Evolutionary conservation across 2,329 filamentous ascomycete species (phyloP), one percentile per base, ranked within the genome.

Genomic region (Epichloe amarillans): DNA sequence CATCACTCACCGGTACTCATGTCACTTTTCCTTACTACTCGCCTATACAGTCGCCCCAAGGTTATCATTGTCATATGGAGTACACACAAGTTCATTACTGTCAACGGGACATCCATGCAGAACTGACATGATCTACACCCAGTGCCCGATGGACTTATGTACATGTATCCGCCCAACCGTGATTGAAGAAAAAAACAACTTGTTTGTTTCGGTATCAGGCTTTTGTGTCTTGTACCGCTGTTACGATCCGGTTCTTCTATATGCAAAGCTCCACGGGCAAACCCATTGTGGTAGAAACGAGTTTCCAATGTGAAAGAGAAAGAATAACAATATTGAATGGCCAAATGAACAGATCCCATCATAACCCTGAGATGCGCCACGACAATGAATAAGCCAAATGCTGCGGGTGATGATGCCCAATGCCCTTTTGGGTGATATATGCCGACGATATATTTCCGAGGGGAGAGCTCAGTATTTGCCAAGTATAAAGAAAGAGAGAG

Each of bases 211-310:
- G 55, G 60, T 53, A 58, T 60, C 57, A 59, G 61, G 55, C 57
- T 39, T 58, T 55, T 60, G 52, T 53, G 60, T 38, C 19, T 23
- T 19, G 26, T 38, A 23, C 38, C 49, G 49, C 23, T 52, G 55
- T 57, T 54, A 58, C 58, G 60, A 61, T 60, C 59, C 58, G 59
- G 57, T 58, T 57, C 62, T 57, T 60, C 62, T 65, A 65, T 65
- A 64, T 65, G 61, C 63, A 59, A 62, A 60, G 59, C 57, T 58
- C 58, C 57, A 57, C 59, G 55, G 52, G 51, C 60, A 51, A 53
- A 56, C 37, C 38, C 36, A n/a, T 36, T 26, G 17, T 39, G 39
- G 50, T 55, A 54, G 55, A 54, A 57, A 54, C 56, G 58, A 61
- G 52, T 52, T 56, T 57, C 57, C 53, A 62, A 61, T 57, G 39